Conservation (phyloP, 23 red algal species). For the Agarophyton chilense region DNA sequence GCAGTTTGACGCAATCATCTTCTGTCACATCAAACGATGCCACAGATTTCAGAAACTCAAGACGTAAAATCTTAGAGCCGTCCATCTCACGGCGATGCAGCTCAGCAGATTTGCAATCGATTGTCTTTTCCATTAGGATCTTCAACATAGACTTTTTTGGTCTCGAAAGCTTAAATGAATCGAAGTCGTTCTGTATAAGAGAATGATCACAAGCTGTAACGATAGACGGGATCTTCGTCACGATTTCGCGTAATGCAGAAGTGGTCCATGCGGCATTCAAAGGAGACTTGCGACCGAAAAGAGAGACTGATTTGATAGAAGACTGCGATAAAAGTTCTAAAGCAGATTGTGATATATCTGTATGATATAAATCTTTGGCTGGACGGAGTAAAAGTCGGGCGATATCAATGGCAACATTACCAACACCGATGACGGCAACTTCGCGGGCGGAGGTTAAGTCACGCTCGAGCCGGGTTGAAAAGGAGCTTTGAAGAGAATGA, state of each 20-base stretch:
- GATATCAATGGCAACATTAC: conserved; percentile 95
- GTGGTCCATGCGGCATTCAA: conserved; percentile 49
- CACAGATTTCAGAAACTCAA: conserved; percentile 17
- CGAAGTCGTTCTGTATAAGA: not conserved
- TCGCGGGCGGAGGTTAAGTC: conserved; percentile 21
- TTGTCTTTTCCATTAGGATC: conserved; percentile 6
- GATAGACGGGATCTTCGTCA: conserved; percentile 24
- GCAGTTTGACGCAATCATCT: not conserved
- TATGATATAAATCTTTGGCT: conserved; percentile 18
- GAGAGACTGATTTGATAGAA: conserved; percentile 3
- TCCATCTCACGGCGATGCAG: not conserved
- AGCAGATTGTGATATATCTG: conserved; percentile 32
- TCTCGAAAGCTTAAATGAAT: not conserved
- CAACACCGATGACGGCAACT: conserved; percentile 82
- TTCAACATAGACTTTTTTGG: conserved; percentile 41
- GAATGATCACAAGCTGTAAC: conserved; percentile 20
- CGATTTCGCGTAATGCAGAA: conserved; percentile 49
- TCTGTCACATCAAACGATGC: not conserved
- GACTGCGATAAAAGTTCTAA: conserved; percentile 10
- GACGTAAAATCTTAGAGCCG: not conserved
- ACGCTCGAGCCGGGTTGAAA: not conserved
- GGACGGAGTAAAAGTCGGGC: conserved; percentile 74
- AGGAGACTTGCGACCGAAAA: conserved; percentile 47
- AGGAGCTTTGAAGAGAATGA: not conserved
- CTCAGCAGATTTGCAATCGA: conserved; percentile 14